These are phyloP conservation scores for Sarocladium brachiariae DNA, from an alignment of 2,329 filamentous ascomycete species.

Conservation along the genomic window DNA sequence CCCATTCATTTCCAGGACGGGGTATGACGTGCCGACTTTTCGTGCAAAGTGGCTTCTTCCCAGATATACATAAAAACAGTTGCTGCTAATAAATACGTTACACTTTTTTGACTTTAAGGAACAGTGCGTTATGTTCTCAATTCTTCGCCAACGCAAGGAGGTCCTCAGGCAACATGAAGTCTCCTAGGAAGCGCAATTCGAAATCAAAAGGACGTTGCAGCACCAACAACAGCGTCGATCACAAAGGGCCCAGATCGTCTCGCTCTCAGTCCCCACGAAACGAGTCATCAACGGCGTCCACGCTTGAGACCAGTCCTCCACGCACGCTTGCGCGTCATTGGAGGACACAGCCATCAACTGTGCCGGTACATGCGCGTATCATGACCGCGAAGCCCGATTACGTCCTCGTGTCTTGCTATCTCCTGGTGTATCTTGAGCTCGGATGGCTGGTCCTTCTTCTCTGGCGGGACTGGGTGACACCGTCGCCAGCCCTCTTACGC, in stretches of 20 bases:
- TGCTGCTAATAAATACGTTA: too few species aligned
- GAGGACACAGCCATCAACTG: slow-evolving; percentile 9
- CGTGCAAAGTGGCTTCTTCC: too few species aligned
- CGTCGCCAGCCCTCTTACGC: not conserved
- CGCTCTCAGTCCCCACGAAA: not conserved
- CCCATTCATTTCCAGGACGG: slow-evolving; percentile 9
- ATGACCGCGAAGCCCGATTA: slow-evolving; percentile 36
- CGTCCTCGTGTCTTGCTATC: slow-evolving; percentile 41
- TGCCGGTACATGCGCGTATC: slow-evolving; percentile 52
- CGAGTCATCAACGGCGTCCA: not conserved
- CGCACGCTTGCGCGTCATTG: not conserved
- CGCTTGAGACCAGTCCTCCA: not conserved
- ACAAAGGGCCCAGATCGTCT: not conserved
- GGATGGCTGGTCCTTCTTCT: slow-evolving; percentile 54
- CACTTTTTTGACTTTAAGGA: too few species aligned
- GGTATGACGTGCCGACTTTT: too few species aligned
- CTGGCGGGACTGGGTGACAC: slow-evolving; percentile 30
- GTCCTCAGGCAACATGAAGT: not conserved
- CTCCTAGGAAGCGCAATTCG: not conserved
- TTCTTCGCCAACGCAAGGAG: not conserved
- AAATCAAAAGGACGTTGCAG: slow-evolving; percentile 5
- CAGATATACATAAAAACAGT: too few species aligned
- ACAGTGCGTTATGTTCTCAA: too few species aligned
- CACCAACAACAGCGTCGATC: not conserved
- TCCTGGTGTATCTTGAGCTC: slow-evolving; percentile 50